Percentiles rank a stretch among this genome's conserved stretches.
Evolutionary conservation across 208 protist species (phyloP).

Genomic region (Wallacemonas sp.): DNA sequence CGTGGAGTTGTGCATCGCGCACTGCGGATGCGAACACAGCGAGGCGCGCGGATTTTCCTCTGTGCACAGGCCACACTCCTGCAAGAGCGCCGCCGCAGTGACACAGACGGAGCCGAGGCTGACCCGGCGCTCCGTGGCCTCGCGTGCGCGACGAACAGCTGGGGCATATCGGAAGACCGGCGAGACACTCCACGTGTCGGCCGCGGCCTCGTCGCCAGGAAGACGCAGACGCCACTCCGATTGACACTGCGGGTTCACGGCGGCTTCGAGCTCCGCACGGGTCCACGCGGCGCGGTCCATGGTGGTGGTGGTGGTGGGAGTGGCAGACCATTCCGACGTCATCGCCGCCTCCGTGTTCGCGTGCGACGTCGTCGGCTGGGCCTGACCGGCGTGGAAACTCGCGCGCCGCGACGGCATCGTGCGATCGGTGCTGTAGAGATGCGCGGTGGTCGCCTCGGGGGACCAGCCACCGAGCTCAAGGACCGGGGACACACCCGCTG

Average conservation of each 20-base stretch:
- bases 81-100: constrained; percentile 45
- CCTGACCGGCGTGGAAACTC: no score
- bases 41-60: constrained; percentile 39
- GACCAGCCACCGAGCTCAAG: constrained; percentile 50
- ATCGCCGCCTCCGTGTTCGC: background rate
- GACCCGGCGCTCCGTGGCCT: constrained; percentile 27
- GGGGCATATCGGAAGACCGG: background rate
- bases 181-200: background rate
- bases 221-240: constrained; percentile 16
- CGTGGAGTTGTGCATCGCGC: constrained; percentile 43
- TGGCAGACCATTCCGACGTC: background rate
- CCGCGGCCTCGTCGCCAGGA: background rate
- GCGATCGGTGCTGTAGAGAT: background rate
- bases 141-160: background rate
- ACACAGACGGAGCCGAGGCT: constrained; percentile 64
- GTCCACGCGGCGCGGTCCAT: background rate
- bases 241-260: constrained; percentile 34
- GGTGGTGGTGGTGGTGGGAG: background rate
- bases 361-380: background rate
- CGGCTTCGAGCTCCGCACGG: constrained; percentile 20
- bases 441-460: constrained; percentile 17
- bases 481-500: constrained; percentile 57
- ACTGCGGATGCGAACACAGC: constrained; percentile 51
- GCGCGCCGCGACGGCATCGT: background rate
- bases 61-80: constrained; percentile 55